Conservation (phyloP, 2,329 filamentous ascomycete species). For the Pleoardoris graminearum region DNA sequence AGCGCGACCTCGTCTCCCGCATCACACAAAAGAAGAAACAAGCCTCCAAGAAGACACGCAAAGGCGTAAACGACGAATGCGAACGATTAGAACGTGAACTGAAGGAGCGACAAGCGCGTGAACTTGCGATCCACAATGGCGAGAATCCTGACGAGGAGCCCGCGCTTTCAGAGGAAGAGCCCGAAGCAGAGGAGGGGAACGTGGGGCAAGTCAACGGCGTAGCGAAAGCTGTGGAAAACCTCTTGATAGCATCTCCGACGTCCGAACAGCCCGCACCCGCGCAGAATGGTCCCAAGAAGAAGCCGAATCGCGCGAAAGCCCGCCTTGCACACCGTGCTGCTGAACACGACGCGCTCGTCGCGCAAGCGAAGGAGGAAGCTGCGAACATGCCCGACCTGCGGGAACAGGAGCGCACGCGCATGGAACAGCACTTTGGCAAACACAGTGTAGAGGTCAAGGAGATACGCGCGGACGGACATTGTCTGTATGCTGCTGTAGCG, state of each 20-base stretch:
- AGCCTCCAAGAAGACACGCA: constrained; percentile 79
- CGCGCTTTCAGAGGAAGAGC: constrained; percentile 10
- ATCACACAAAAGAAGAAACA: constrained; percentile 97
- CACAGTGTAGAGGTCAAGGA: constrained; percentile 72
- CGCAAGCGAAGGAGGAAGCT: constrained; percentile 75
- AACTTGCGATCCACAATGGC: constrained; percentile 51
- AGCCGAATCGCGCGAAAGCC: constrained; percentile 89
- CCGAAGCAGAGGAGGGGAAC: constrained; percentile 12
- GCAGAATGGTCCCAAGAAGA: constrained; percentile 56
- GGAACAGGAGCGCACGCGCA: constrained; percentile 54
- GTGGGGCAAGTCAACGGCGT: constrained; percentile 13
- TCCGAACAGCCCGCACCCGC: constrained; percentile 4
- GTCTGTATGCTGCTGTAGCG: constrained; percentile 87
- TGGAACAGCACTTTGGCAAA: constrained; percentile 68
- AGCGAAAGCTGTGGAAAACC: constrained; percentile 19
- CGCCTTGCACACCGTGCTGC: constrained; percentile 86
- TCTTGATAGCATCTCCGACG: constrained; percentile 17
- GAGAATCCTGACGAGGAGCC: constrained; percentile 11
- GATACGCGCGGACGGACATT: constrained; percentile 90
- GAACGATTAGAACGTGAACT: constrained; percentile 60
- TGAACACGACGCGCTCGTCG: constrained; percentile 72
- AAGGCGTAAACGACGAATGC: constrained; percentile 64
- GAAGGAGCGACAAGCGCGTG: constrained; percentile 57
- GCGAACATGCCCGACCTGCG: constrained; percentile 46
- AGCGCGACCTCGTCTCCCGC: constrained; percentile 79